Base-by-base conservation (phyloP, 192 early-diverging fungal genomes). In the Thamnidium elegans region DNA sequence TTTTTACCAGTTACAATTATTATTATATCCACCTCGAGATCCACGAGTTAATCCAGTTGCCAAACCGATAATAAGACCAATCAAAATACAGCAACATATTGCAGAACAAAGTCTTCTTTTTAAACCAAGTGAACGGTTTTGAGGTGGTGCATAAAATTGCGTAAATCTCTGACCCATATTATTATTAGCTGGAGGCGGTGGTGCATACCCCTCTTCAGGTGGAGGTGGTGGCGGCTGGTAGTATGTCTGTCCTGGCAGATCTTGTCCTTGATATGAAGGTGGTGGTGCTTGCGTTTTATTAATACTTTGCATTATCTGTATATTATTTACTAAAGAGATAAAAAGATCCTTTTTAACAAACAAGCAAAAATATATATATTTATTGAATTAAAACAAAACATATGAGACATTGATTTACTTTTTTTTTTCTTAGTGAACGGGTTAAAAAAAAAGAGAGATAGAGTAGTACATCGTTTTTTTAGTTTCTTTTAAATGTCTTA, bases 141-240 rank as follows among this genome's bases (percentile, higher is more conserved):
- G 32, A 21, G 67, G 67, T 21, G 67, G 67, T 15, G 50, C 30
- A 34, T 69, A 69, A 23, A 69, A 69, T 10, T 34, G 31, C 6
- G 39, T 46, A 50, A 67, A 23, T 13, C 50, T 32, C 26, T 20
- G 26, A 9, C 32, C 44, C 15, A 23, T 15, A 9, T 30, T 21
- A 45, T 45, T 39, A 39, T 39, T 39, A 39, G 8, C 10, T n/a
- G n/a, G n/a, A 5, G 47, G 60, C 11, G 61, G 61, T 50, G 48
- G 47, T 8, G 23, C 17, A 4, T 21, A 36, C 4, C 3, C 32
- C 7, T 14, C 30, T 14, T 34, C 47, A 19, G 47, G 66, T 50
- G 34, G 67, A 23, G 60, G 50, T 15, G 67, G 58, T 9, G 66
- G 66, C 0, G 67, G 60, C 21, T 69, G 67, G 36, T 69, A 69